Percentiles rank a stretch among this genome's conserved stretches.
These are phyloP conservation scores for Penicillium herquei DNA, from an alignment of 495 filamentous ascomycete genomes.

Conservation along the genomic window DNA sequence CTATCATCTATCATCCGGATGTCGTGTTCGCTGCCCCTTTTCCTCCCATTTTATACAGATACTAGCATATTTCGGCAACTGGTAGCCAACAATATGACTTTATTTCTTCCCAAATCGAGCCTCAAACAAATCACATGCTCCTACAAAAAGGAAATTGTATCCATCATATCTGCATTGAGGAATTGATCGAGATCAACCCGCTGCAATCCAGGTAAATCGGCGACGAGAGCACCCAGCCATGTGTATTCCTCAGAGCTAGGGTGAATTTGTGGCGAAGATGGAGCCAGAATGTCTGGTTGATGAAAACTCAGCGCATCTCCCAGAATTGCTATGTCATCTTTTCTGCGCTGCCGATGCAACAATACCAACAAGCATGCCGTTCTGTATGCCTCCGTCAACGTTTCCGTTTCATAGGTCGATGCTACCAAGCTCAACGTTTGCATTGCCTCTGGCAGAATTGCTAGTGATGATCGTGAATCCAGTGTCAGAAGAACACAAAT, in stretches of 20 bases:
- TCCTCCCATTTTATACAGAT: too few relatives aligned
- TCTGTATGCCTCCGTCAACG: slow-evolving; percentile 47
- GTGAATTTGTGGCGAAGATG: slow-evolving; percentile 9
- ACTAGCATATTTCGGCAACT: too few relatives aligned
- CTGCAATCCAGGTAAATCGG: slow-evolving; percentile 38
- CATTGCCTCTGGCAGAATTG: slow-evolving; percentile 46
- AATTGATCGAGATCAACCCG: slow-evolving; percentile 36
- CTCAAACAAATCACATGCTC: neutral
- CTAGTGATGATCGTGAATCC: slow-evolving; percentile 42
- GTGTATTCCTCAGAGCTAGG: slow-evolving; percentile 29
- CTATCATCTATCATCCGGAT: too few relatives aligned
- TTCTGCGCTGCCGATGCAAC: slow-evolving; percentile 36
- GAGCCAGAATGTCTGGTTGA: slow-evolving; percentile 5
- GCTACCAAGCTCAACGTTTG: slow-evolving; percentile 41
- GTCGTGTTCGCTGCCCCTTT: too few relatives aligned
- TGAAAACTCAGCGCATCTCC: slow-evolving; percentile 17
- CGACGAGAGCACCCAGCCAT: slow-evolving; percentile 38
- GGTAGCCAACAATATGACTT: too few relatives aligned
- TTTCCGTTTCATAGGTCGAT: slow-evolving; percentile 39
- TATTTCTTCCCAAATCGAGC: neutral
- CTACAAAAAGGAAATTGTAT: slow-evolving; percentile 10
- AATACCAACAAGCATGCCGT: slow-evolving; percentile 42
- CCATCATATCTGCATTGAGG: slow-evolving; percentile 29
- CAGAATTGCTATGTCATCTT: slow-evolving; percentile 28
- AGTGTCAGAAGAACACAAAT: slow-evolving; percentile 51